Evolutionary conservation across 2,329 filamentous ascomycete genomes (phyloP), one percentile per base, ranked within the genome.

Genomic region (Paecilomyces sp.): DNA sequence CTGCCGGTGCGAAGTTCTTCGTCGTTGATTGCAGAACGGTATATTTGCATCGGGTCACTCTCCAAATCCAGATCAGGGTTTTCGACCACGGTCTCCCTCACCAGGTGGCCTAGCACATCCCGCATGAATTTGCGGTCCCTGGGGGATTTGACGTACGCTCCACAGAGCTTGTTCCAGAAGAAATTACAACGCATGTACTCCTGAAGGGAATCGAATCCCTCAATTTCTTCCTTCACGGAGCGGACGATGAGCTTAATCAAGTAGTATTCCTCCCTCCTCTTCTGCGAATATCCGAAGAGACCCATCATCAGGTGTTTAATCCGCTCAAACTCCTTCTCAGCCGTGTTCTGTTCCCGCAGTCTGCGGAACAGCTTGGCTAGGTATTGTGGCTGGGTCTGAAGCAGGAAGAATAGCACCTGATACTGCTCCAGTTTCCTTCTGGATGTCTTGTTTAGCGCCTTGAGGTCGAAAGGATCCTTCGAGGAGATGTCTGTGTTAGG

Each of bases 21-120:
- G 68, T 99, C 96, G 78, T 95, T 97, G 77, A 99, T 95, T 13
- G 91, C 88, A 4, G 92, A 94, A 51, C 90, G 86, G 76, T 99
- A 97, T 60, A 99, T 99, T 67, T 97, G 93, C 80, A 97, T 88
- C 0, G 94, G 94, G 70, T 99, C 94, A 72, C 93, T 97, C 76
- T 99, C 94, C 28, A 99, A 82, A 72, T 99, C 93, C 34, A 99
- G 81, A 4, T 88, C 88, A 12, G 92, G 88, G 66, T 97, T 94
- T 58, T 96, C 94, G 58, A 97, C 88, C 68, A 99, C 92, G 70
- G 94, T 93, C 71, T 96, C 90, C 63, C 90, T 89, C 66, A 99
- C 89, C 55, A 99, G 76, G 1, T 90, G 87, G 0, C 92, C 91
- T 3, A 97, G 80, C 1, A 97, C 80, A 65, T 96, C 91, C 62